These are phyloP conservation scores for Porpolomopsis calyptriformis DNA, from an alignment of 768 basidiomycete species.

Conservation along the genomic window DNA sequence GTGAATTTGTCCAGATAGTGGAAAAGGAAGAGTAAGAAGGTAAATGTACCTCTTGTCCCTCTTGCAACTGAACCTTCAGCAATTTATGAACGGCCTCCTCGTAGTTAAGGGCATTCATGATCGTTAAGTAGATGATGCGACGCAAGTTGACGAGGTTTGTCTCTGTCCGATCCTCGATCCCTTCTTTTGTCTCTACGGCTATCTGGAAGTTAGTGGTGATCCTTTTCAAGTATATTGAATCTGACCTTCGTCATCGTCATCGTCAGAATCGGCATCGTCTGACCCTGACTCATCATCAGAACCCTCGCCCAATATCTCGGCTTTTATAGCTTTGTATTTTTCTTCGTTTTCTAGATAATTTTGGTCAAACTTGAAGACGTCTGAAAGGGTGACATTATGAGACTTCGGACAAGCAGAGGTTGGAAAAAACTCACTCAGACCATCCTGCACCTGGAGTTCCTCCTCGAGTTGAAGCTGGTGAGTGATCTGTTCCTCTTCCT, in stretches of 20 bases:
- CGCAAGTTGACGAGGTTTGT: slow-evolving; percentile 94
- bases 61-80: slow-evolving; percentile 81
- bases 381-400: slow-evolving; percentile 29
- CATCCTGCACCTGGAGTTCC: slow-evolving; percentile 88
- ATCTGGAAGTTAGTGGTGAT: slow-evolving; percentile 2
- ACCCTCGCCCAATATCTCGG: slow-evolving; percentile 87
- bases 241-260: slow-evolving; percentile 46
- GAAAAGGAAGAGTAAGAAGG: not conserved
- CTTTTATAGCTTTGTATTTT: slow-evolving; percentile 83
- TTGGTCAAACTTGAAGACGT: slow-evolving; percentile 92
- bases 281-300: slow-evolving; percentile 61
- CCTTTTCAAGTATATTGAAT: slow-evolving; percentile 12
- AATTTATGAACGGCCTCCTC: slow-evolving; percentile 99
- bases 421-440: slow-evolving; percentile 60
- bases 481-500: slow-evolving; percentile 96
- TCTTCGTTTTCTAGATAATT: slow-evolving; percentile 86
- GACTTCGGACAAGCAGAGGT: not conserved
- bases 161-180: slow-evolving; percentile 89
- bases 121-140: slow-evolving; percentile 89
- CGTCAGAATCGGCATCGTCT: slow-evolving; percentile 48
- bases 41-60: slow-evolving; percentile 80
- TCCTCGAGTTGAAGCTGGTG: slow-evolving; percentile 90
- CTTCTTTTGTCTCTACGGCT: slow-evolving; percentile 73
- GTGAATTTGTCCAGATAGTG: slow-evolving; percentile 1
- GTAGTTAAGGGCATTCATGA: slow-evolving; percentile 97